phyloP scores from a whole-genome alignment of 2,329 filamentous ascomycete species.

The Didymella pomorum region DNA sequence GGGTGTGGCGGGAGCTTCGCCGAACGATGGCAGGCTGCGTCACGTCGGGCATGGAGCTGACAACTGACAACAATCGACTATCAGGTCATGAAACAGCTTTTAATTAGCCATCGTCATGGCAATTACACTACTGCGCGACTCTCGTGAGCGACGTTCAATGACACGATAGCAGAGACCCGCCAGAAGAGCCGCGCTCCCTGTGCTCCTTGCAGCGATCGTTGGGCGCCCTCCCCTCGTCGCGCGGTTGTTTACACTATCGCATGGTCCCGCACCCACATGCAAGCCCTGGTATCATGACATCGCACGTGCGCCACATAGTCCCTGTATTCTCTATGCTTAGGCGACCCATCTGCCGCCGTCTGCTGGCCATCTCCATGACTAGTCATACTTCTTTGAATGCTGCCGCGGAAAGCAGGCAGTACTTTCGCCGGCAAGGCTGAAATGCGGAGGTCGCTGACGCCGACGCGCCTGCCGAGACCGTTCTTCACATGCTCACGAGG shows the following conservation, averaged over 20 bases:
- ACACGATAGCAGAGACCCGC: conserved; percentile 4
- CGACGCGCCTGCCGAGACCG: conserved; percentile 12
- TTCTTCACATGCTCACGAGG: conserved; percentile 18
- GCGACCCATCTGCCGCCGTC: not conserved
- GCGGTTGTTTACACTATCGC: conserved; percentile 12
- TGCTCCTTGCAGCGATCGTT: conserved; percentile 21
- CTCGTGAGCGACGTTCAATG: too few relatives aligned
- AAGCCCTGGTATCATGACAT: conserved; percentile 12
- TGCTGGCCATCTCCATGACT: not conserved
- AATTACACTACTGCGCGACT: conserved; percentile 14
- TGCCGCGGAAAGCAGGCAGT: not conserved
- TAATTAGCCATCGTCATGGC: conserved; percentile 25
- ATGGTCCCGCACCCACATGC: conserved; percentile 11
- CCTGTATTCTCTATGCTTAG: not conserved
- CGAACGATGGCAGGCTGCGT: conserved; percentile 14
- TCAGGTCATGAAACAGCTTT: conserved; percentile 22
- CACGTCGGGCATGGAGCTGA: conserved; percentile 21
- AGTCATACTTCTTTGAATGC: not conserved
- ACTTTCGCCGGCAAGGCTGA: conserved; percentile 2
- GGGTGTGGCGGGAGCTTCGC: conserved; percentile 19
- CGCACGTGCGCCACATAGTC: conserved; percentile 12
- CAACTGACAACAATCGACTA: conserved; percentile 8
- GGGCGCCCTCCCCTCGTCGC: conserved; percentile 10
- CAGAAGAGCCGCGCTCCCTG: conserved; percentile 11
- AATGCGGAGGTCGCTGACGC: conserved; percentile 10